phyloP scores from a whole-genome alignment of 2,329 filamentous ascomycete genomes.

The Phyllosticta paracitricarpa region DNA sequence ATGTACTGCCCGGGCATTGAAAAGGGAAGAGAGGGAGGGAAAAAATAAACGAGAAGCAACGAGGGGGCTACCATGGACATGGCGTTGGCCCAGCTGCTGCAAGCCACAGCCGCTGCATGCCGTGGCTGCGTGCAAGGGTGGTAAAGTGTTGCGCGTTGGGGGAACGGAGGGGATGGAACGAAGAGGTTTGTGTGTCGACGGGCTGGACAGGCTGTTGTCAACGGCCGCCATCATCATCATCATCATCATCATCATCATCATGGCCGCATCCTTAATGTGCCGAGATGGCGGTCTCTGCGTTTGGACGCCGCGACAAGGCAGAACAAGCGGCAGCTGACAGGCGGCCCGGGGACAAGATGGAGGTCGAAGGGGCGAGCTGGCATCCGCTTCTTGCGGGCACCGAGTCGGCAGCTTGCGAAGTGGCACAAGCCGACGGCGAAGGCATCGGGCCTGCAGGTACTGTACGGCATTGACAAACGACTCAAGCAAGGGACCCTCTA shows the following conservation, averaged over 20 bases:
- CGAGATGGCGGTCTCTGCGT: background rate
- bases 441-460: background rate
- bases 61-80: background rate
- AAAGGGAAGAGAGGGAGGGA: background rate
- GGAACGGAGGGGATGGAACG: background rate
- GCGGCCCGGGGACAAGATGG: background rate
- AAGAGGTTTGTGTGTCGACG: background rate
- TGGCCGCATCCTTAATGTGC: background rate
- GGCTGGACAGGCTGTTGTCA: background rate
- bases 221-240: background rate
- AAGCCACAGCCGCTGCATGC: constrained; percentile 9
- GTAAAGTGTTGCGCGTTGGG: background rate
- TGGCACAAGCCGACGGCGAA: background rate
- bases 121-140: background rate
- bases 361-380: background rate
- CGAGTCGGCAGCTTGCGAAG: background rate
- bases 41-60: background rate
- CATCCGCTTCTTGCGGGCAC: background rate
- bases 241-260: background rate
- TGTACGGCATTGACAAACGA: background rate
- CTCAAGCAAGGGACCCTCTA: background rate
- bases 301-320: background rate
- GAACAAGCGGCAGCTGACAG: background rate
- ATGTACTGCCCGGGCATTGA: background rate
- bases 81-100: background rate